Evolutionary conservation across 176 grass and related monocot genomes (phyloP).

Genomic region (Musa beccarii): DNA sequence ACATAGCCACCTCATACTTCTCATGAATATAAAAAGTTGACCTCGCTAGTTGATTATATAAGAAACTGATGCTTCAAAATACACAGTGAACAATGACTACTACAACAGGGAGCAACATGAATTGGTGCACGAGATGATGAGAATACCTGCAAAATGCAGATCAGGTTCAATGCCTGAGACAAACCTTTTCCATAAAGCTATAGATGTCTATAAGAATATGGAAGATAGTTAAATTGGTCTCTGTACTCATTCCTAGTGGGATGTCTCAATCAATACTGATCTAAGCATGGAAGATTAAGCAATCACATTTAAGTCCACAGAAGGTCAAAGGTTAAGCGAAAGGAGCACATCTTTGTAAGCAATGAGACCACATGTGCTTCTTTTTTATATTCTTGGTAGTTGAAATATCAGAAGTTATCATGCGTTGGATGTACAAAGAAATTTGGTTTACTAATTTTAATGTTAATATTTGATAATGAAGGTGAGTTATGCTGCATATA

Average conservation of each 20-base stretch:
- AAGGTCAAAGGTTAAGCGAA: background rate
- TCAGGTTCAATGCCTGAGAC: background rate
- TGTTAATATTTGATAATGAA: background rate
- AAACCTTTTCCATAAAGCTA: background rate
- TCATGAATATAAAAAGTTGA: too few species aligned
- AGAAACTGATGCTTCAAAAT: too few species aligned
- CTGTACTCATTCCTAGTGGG: background rate
- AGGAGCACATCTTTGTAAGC: background rate
- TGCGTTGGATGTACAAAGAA: background rate
- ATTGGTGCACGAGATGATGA: background rate
- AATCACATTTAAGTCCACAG: background rate
- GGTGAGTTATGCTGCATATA: background rate
- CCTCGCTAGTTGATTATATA: too few species aligned
- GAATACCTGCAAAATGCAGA: background rate
- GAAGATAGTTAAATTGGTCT: too few species aligned
- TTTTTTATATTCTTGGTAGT: background rate
- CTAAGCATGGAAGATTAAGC: background rate
- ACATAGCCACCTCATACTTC: too few species aligned
- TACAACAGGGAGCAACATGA: background rate
- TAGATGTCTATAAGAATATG: background rate
- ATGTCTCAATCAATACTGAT: background rate
- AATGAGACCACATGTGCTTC: background rate
- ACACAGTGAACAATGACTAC: background rate
- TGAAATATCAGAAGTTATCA: background rate
- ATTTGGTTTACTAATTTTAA: background rate